phyloP scores from a whole-genome alignment of 73 alveolate genomes.

The Stentor roeselii region DNA sequence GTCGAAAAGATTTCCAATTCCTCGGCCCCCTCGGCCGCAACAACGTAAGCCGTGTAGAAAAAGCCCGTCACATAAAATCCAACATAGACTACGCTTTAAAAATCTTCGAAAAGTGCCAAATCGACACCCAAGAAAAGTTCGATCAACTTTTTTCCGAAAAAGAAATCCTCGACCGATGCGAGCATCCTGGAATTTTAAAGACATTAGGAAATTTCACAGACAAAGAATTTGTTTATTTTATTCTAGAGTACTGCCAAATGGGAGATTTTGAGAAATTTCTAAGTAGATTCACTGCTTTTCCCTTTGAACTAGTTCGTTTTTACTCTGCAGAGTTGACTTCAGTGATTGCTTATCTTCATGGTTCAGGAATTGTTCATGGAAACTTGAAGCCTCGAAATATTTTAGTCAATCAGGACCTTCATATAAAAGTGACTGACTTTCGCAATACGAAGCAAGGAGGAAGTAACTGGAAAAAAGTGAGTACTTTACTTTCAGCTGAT shows the following conservation, averaged over 20 bases:
- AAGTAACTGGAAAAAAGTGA: background rate
- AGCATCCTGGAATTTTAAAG: conserved; percentile 41
- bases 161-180: background rate
- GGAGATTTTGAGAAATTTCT: conserved; percentile 34
- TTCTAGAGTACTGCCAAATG: conserved; percentile 29
- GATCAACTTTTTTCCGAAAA: background rate
- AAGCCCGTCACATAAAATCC: background rate
- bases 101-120: background rate
- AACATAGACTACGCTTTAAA: conserved; percentile 17
- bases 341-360: conserved; percentile 34
- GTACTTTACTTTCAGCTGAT: conserved; percentile 60
- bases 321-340: conserved; percentile 44
- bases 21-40: background rate
- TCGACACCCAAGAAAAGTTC: background rate
- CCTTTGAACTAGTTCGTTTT: conserved; percentile 32
- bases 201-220: conserved; percentile 32
- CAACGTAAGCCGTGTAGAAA: conserved; percentile 6
- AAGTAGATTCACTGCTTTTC: conserved; percentile 19
- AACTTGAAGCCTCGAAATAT: conserved; percentile 93
- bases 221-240: conserved; percentile 29
- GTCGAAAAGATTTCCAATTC: background rate
- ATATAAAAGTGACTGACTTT: conserved; percentile 83
- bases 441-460: conserved; percentile 42
- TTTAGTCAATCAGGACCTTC: conserved; percentile 63
- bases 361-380: conserved; percentile 54